Evolutionary conservation across 202 grass and related monocot genomes (phyloP), one percentile per base, ranked within the genome.

Genomic region (Setaria italica): DNA sequence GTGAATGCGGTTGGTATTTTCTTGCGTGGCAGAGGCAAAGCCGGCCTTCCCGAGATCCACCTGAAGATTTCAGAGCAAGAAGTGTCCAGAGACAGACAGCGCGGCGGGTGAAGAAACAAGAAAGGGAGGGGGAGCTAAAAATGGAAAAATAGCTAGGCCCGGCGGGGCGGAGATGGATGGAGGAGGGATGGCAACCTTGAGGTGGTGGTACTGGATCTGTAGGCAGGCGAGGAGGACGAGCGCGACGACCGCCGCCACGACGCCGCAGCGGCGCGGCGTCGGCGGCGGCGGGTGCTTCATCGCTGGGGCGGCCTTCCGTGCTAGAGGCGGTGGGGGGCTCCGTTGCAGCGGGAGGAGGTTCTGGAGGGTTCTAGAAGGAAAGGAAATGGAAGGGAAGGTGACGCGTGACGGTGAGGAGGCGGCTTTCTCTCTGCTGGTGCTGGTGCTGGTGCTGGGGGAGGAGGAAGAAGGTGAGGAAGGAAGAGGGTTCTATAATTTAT

Each of bases 191-290:
- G 41, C 7, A 5, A 90, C 93, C 93, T 94, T 95, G 86, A 87
- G 78, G 85, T 90, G 91, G 33, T 95, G 90, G 86, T 94, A 75
- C 62, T 99, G 91, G 76, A 95, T 94, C 84, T 89, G 85, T 59
- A 99, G 90, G 71, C 88, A 92, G 82, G 90, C 71, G 79, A 99
- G 54, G 79, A 99, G 64, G 70, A 94, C 37, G 79, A 98, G 83
- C 0, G 91, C 72, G 45, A 94, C 55, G 34, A 95, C 55, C 8
- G 86, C 74, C n/a, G 71, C 86, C 55, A 92, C 74, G 79, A 92
- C 84, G 13, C 91, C 91, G 75, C 80, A 93, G 11, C 85, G 84
- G 6, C 78, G 72, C 43, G 62, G 34, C 37, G 25, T 25, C 25
- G 72, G 85, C 49, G 66, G 67, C 72, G 68, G 84, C 39, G 59